These are phyloP conservation scores for Zymoseptoria crescenta DNA, from an alignment of 2,329 filamentous ascomycete genomes.

Conservation along the genomic window DNA sequence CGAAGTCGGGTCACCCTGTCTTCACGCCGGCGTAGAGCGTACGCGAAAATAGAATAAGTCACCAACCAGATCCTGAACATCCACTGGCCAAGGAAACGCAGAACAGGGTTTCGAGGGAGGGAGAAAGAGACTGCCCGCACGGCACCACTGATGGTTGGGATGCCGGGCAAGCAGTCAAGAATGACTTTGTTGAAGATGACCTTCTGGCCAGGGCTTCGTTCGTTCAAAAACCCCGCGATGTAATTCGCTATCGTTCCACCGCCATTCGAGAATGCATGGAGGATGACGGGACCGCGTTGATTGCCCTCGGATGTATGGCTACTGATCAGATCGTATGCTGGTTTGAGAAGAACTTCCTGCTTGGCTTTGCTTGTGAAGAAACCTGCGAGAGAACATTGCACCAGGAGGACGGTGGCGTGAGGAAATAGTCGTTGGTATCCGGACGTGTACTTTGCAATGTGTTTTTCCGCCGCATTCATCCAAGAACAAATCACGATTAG, in stretches of 20 bases:
- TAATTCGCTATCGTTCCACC: slow-evolving; percentile 21
- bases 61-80: slow-evolving; percentile 3
- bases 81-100: slow-evolving; percentile 8
- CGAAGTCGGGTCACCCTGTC: slow-evolving; percentile 6
- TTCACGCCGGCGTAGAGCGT: slow-evolving; percentile 3
- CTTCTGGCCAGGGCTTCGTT: not conserved
- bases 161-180: slow-evolving; percentile 26
- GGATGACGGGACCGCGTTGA: slow-evolving; percentile 11
- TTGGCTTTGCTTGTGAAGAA: slow-evolving; percentile 12
- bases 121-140: slow-evolving; percentile 14
- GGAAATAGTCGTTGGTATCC: slow-evolving; percentile 24
- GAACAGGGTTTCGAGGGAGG: slow-evolving; percentile 10
- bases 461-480: slow-evolving; percentile 26
- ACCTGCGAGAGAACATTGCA: slow-evolving; percentile 21
- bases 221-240: slow-evolving; percentile 1
- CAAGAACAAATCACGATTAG: slow-evolving; percentile 32
- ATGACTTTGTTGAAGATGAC: slow-evolving; percentile 17
- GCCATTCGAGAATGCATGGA: slow-evolving; percentile 31
- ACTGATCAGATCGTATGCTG: slow-evolving; percentile 16
- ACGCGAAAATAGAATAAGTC: not conserved
- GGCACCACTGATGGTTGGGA: slow-evolving; percentile 6
- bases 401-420: slow-evolving; percentile 22
- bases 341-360: slow-evolving; percentile 4
- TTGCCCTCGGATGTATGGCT: not conserved
- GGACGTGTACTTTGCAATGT: slow-evolving; percentile 27